Evolutionary conservation across 179 eudicot species (phyloP).

Genomic region (Silene noctiflora): DNA sequence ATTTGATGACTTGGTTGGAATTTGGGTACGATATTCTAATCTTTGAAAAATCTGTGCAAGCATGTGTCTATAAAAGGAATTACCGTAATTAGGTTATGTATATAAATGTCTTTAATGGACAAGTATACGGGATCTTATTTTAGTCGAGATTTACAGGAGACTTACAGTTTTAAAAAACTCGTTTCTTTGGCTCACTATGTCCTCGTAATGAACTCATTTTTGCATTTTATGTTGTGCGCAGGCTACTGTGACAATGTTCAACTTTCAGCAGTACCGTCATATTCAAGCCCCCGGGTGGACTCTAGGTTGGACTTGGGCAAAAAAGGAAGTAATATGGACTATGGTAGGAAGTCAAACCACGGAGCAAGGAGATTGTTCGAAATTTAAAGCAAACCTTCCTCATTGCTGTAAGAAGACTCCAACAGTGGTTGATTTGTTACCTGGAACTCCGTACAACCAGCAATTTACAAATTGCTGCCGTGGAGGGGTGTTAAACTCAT

Average conservation of each 20-base stretch:
- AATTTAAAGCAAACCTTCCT: slow-evolving; percentile 41
- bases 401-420: slow-evolving; percentile 45
- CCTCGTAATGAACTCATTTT: background rate
- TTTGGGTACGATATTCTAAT: background rate
- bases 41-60: background rate
- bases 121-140: background rate
- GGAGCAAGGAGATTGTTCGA: slow-evolving; percentile 46
- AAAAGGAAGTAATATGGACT: slow-evolving; percentile 44
- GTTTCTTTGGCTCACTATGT: background rate
- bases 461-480: slow-evolving; percentile 42
- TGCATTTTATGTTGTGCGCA: slow-evolving; percentile 16
- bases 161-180: background rate
- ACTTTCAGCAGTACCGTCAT: slow-evolving; percentile 46
- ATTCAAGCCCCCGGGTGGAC: slow-evolving; percentile 48
- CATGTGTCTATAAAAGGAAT: background rate
- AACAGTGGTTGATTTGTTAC: slow-evolving; percentile 39
- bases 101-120: background rate
- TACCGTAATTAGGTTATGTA: background rate
- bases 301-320: slow-evolving; percentile 44
- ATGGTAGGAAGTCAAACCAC: slow-evolving; percentile 47
- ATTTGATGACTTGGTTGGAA: background rate
- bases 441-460: slow-evolving; percentile 49
- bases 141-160: background rate
- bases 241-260: slow-evolving; percentile 41
- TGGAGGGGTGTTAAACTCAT: slow-evolving; percentile 37